These are phyloP conservation scores for Bothriochloa decipiens DNA, from an alignment of 176 grass and related monocot species.

Conservation along the genomic window DNA sequence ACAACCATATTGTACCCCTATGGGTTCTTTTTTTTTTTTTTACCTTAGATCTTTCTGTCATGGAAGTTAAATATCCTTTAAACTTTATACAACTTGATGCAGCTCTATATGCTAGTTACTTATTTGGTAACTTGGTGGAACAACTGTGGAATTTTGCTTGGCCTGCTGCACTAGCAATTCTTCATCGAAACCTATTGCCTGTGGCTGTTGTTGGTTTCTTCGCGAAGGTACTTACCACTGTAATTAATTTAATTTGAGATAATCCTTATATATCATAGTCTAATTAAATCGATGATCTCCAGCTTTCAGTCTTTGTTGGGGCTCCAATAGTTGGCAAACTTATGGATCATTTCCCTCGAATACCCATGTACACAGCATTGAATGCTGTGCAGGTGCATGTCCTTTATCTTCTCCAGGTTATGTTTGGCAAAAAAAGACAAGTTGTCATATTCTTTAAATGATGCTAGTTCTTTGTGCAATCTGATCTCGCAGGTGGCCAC, in stretches of 20 bases:
- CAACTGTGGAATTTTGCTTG: conserved; percentile 96
- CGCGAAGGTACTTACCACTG: conserved; percentile 65
- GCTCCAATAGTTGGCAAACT: conserved; percentile 89
- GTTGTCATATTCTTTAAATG: background rate
- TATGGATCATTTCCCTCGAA: conserved; percentile 92
- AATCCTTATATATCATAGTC: conserved; percentile 20
- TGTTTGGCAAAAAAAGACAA: background rate
- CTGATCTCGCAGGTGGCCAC: conserved; percentile 70
- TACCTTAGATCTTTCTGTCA: background rate
- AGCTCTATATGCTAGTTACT: conserved; percentile 88
- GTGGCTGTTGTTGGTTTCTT: conserved; percentile 96
- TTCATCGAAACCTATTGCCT: conserved; percentile 85
- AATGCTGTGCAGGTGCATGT: conserved; percentile 82
- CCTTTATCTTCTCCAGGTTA: conserved; percentile 29
- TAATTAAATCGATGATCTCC: conserved; percentile 46
- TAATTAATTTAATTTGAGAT: conserved; percentile 6
- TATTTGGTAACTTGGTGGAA: conserved; percentile 93
- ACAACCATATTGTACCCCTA: background rate
- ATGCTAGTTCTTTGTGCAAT: conserved; percentile 34
- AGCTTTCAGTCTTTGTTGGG: conserved; percentile 85
- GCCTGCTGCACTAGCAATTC: conserved; percentile 87
- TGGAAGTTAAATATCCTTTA: conserved; percentile 33
- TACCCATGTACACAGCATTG: conserved; percentile 80
- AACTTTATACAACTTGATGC: conserved; percentile 50
- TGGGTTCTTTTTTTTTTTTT: background rate